Conservation (phyloP, 2,329 filamentous ascomycete genomes). For the Cryphonectria japonica region DNA sequence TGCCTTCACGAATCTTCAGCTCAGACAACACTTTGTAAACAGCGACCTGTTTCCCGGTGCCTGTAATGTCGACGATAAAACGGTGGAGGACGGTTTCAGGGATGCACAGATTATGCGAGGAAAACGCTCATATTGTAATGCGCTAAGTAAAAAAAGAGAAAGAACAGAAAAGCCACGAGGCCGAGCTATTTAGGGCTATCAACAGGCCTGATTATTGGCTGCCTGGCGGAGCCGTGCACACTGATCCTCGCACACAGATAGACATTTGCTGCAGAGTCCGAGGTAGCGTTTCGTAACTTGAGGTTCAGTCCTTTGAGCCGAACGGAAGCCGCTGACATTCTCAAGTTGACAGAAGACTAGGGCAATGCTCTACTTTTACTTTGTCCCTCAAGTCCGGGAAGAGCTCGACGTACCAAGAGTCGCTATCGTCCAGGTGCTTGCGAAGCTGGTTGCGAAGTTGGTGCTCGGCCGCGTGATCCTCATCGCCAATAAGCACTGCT, state of each 20-base stretch:
- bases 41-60: background rate
- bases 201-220: too few relatives aligned
- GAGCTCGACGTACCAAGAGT: conserved; percentile 1
- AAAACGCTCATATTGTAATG: too few relatives aligned
- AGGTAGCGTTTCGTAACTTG: background rate
- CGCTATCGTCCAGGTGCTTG: background rate
- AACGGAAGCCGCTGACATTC: background rate
- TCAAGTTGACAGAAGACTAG: background rate
- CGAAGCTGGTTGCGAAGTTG: background rate
- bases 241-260: too few relatives aligned
- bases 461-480: background rate
- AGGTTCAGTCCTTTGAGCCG: background rate
- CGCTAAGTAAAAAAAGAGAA: too few relatives aligned
- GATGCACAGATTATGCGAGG: too few relatives aligned
- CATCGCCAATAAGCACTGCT: background rate
- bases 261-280: background rate
- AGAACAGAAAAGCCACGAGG: too few relatives aligned
- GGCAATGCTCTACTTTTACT: background rate
- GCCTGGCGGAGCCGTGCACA: too few relatives aligned
- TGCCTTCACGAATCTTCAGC: background rate
- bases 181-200: too few relatives aligned
- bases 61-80: background rate
- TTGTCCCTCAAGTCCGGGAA: background rate
- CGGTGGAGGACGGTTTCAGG: too few relatives aligned
- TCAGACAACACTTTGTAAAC: background rate